Evolutionary conservation across 768 basidiomycete genomes (phyloP).

Genomic region (Xanthoconium stramineum): DNA sequence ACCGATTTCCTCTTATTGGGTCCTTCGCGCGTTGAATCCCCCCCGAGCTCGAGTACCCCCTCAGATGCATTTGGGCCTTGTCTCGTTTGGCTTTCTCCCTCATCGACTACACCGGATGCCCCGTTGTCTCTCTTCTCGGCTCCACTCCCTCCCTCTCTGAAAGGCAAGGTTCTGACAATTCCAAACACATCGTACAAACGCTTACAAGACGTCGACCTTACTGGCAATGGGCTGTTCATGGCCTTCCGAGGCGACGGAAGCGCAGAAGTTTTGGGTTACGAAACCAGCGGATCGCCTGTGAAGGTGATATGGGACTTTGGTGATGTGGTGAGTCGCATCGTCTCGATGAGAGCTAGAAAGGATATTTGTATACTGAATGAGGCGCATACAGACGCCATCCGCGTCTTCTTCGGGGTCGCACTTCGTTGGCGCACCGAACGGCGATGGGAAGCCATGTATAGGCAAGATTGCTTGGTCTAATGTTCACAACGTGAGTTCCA

Average conservation of each 20-base stretch:
- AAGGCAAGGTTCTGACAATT: constrained; percentile 42
- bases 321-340: constrained; percentile 40
- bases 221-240: constrained; percentile 55
- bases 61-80: constrained; percentile 14
- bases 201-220: constrained; percentile 61
- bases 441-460: constrained; percentile 50
- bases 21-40: constrained; percentile 10
- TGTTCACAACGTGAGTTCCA: constrained; percentile 43
- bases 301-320: constrained; percentile 54
- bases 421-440: constrained; percentile 56
- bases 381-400: constrained; percentile 37
- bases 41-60: not conserved
- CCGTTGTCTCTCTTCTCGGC: constrained; percentile 32
- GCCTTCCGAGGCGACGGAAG: constrained; percentile 54
- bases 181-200: constrained; percentile 45
- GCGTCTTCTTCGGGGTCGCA: constrained; percentile 43
- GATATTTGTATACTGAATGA: not conserved
- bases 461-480: constrained; percentile 69
- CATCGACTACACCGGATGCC: constrained; percentile 8
- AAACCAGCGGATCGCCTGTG: constrained; percentile 35
- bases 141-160: constrained; percentile 48
- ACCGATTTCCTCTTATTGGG: constrained; percentile 37
- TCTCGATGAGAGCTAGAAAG: not conserved
- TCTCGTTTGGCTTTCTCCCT: constrained; percentile 35
- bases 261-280: constrained; percentile 52